phyloP scores from a whole-genome alignment of 176 grass and related monocot genomes.

The Microstegium vimineum region DNA sequence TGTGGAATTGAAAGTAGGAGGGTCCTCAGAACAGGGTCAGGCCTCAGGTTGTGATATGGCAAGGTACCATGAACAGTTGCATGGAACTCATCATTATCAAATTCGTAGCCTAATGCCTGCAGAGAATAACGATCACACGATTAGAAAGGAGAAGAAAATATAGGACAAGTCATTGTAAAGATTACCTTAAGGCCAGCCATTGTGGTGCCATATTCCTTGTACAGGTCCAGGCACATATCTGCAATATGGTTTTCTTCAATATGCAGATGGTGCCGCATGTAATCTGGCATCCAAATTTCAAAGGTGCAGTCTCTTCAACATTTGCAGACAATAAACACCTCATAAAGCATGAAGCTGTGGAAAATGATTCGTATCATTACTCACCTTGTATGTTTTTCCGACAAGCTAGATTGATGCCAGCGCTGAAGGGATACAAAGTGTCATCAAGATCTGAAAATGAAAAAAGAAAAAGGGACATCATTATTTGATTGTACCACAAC shows the following conservation, averaged over 20 bases:
- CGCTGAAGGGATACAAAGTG: conserved; percentile 59
- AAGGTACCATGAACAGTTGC: conserved; percentile 64
- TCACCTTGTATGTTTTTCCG: conserved; percentile 70
- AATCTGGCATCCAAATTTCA: conserved; percentile 39
- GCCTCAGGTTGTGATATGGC: conserved; percentile 57
- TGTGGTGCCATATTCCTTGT: conserved; percentile 72
- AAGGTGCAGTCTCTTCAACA: background rate
- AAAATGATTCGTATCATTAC: background rate
- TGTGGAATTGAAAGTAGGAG: conserved; percentile 62
- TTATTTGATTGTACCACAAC: background rate
- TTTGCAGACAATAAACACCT: background rate
- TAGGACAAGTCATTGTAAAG: background rate
- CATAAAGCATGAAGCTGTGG: background rate
- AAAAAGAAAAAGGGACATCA: background rate
- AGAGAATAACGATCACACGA: background rate
- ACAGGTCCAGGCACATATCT: conserved; percentile 60
- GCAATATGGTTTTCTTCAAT: conserved; percentile 61
- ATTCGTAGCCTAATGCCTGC: conserved; percentile 51
- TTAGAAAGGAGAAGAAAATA: background rate
- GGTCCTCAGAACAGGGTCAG: conserved; percentile 53
- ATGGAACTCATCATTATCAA: conserved; percentile 64
- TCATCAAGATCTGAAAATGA: conserved; percentile 74
- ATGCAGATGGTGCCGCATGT: conserved; percentile 62
- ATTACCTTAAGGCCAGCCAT: conserved; percentile 72
- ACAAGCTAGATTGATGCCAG: conserved; percentile 64